phyloP scores from a whole-genome alignment of 23 red algal species.

The Gracilaria gracilis region DNA sequence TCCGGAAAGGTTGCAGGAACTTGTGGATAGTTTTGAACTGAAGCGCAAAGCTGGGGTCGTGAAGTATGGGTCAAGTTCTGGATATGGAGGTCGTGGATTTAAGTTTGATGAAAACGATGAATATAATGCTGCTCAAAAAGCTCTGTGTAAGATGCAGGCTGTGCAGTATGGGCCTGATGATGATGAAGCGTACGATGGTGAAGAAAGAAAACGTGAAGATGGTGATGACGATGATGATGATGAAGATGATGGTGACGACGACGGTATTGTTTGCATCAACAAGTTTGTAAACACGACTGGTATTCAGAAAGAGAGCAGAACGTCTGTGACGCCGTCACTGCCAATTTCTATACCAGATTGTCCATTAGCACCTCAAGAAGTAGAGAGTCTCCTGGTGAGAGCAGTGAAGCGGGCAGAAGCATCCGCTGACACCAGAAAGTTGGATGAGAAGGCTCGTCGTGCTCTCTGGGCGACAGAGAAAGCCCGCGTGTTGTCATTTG shows the following conservation, averaged over 20 bases:
- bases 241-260: slow-evolving; percentile 45
- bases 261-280: slow-evolving; percentile 18
- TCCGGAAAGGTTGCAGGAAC: slow-evolving; percentile 68
- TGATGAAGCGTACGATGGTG: slow-evolving; percentile 63
- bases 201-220: slow-evolving; percentile 9
- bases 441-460: slow-evolving; percentile 42
- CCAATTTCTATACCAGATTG: background rate
- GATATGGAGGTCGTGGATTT: slow-evolving; percentile 92
- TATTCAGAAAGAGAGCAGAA: background rate
- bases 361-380: slow-evolving; percentile 34
- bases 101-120: slow-evolving; percentile 88
- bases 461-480: slow-evolving; percentile 55
- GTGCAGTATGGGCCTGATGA: slow-evolving; percentile 66
- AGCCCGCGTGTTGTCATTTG: slow-evolving; percentile 59
- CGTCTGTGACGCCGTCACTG: background rate
- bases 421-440: slow-evolving; percentile 23
- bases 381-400: slow-evolving; percentile 25
- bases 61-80: slow-evolving; percentile 63
- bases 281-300: slow-evolving; percentile 22
- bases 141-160: slow-evolving; percentile 70
- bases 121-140: slow-evolving; percentile 59
- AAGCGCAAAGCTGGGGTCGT: slow-evolving; percentile 72
- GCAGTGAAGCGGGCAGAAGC: slow-evolving; percentile 49
- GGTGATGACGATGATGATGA: slow-evolving; percentile 20
- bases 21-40: slow-evolving; percentile 74